Evolutionary conservation across 2,329 filamentous ascomycete genomes (phyloP), one percentile per base, ranked within the genome.

Genomic region (Helminthosporium solani): DNA sequence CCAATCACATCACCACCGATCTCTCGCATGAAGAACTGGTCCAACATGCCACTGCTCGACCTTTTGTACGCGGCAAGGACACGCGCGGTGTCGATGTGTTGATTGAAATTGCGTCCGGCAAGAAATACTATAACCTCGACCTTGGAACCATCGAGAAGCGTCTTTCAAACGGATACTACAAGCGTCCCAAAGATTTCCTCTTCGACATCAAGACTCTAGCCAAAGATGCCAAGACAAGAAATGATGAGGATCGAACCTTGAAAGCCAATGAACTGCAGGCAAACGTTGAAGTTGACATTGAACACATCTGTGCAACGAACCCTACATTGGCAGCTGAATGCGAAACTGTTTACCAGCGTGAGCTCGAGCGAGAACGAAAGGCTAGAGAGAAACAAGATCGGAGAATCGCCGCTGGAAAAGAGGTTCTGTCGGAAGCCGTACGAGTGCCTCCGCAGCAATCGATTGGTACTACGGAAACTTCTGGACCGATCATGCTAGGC

Each of bases 121-220:
- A 94, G 68, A 94, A 91, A 68, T 97, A 86, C 69, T 97, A 96
- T 75, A 99, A 99, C 58, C 76, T 99, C 36, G 91, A 97, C 64
- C 88, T 92, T 9, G 86, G 86, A 3, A 92, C 87, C 1, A 96
- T 99, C 42, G 94, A 99, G 73, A 90, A 96, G 67, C 85, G 94
- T n/a, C 77, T 99, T 27, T 95, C 90, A 3, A 97, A 99, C 67
- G 94, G 94, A 4, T 99, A 90, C 71, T 99, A 99, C 71, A 89
- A 90, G 58, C 84, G 91, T 9, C 89, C 91, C 0, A 86, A 86
- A 59, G 92, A 96, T 66, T 99, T 96, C 64, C 73, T 95, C 40
- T 84, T 85, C 33, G 94, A 99, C 66, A 88, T 97, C 60, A 88
- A 86, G 66, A 82, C 85, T 28, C 75, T 99, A 4, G 86, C 86